A percentile compares a stretch with the other conserved stretches of the same genome.
Evolutionary conservation across 495 filamentous ascomycete species (phyloP).

Genomic region (Opeltia flavorubescens): DNA sequence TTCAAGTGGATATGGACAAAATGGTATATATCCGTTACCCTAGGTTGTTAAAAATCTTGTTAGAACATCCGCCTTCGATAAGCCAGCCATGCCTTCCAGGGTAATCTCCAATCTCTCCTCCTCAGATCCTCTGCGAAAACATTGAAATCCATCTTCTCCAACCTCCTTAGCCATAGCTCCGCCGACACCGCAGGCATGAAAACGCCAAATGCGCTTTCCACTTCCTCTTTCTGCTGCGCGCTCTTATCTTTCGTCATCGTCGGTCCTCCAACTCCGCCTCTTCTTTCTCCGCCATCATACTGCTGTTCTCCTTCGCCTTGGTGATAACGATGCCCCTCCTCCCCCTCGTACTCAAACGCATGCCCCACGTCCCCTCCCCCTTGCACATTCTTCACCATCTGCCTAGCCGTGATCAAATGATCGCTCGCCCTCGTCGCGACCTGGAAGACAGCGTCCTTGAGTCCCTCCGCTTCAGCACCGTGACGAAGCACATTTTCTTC

Average conservation of each 20-base stretch:
- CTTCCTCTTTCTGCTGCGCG: slow-evolving; percentile 32
- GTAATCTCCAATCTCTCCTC: slow-evolving; percentile 69
- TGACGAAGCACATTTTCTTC: slow-evolving; percentile 80
- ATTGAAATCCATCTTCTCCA: slow-evolving; percentile 76
- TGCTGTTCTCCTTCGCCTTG: slow-evolving; percentile 5
- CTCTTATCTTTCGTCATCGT: slow-evolving; percentile 18
- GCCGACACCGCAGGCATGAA: slow-evolving; percentile 70
- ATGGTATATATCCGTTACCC: slow-evolving; percentile 5
- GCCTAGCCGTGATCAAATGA: slow-evolving; percentile 83
- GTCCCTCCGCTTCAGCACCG: slow-evolving; percentile 60
- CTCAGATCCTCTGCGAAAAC: slow-evolving; percentile 52
- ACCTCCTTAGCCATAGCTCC: slow-evolving; percentile 56
- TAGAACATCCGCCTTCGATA: slow-evolving; percentile 45
- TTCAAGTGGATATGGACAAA: too few species aligned
- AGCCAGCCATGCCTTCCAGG: slow-evolving; percentile 71
- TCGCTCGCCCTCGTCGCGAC: slow-evolving; percentile 90
- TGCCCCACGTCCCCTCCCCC: slow-evolving; percentile 62
- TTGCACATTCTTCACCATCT: slow-evolving; percentile 72
- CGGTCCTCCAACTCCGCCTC: neutral
- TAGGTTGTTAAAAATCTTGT: neutral
- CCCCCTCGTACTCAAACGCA: slow-evolving; percentile 71
- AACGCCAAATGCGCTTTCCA: slow-evolving; percentile 59
- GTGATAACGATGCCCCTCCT: slow-evolving; percentile 57
- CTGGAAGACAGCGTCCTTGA: slow-evolving; percentile 78
- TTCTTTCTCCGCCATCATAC: neutral